A percentile compares a stretch with the other conserved stretches of the same genome.
phyloP scores from a whole-genome alignment of 306 rosid genomes.

The Oxytropis ochrocephala region DNA sequence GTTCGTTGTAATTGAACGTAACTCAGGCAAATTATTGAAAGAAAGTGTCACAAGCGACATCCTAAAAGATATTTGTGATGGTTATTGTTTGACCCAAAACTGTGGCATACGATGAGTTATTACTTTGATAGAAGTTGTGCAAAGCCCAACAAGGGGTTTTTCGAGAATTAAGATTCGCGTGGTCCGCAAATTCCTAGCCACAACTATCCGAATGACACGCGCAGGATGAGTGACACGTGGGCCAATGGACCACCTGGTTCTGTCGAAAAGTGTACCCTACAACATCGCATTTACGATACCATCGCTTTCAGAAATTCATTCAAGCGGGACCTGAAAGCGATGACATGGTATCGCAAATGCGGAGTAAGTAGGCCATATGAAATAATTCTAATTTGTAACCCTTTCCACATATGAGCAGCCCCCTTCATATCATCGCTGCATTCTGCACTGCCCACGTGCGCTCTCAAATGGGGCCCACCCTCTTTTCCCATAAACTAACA shows the following conservation, averaged over 20 bases:
- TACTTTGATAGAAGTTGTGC: neutral
- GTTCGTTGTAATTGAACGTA: neutral
- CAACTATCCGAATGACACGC: constrained; percentile 27
- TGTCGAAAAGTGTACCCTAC: constrained; percentile 46
- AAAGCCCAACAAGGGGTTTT: neutral
- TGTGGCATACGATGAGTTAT: neutral
- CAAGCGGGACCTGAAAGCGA: too few relatives aligned
- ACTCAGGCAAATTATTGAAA: neutral
- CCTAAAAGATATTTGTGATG: neutral
- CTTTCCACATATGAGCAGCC: too few relatives aligned
- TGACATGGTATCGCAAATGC: too few relatives aligned
- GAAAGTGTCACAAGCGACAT: neutral
- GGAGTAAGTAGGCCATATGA: too few relatives aligned
- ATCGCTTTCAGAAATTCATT: too few relatives aligned
- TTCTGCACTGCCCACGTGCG: constrained; percentile 45
- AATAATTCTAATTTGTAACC: too few relatives aligned
- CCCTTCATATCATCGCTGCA: neutral
- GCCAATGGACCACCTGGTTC: constrained; percentile 33
- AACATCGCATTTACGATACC: constrained; percentile 27
- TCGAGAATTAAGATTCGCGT: constrained; percentile 14
- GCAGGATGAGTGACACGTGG: constrained; percentile 42
- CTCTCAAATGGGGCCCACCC: constrained; percentile 17
- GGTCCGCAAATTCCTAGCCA: constrained; percentile 24
- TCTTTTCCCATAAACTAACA: neutral
- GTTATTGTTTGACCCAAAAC: constrained; percentile 23